These are phyloP conservation scores for Plenodomus tracheiphilus DNA, from an alignment of 2,329 filamentous ascomycete genomes.

Conservation along the genomic window DNA sequence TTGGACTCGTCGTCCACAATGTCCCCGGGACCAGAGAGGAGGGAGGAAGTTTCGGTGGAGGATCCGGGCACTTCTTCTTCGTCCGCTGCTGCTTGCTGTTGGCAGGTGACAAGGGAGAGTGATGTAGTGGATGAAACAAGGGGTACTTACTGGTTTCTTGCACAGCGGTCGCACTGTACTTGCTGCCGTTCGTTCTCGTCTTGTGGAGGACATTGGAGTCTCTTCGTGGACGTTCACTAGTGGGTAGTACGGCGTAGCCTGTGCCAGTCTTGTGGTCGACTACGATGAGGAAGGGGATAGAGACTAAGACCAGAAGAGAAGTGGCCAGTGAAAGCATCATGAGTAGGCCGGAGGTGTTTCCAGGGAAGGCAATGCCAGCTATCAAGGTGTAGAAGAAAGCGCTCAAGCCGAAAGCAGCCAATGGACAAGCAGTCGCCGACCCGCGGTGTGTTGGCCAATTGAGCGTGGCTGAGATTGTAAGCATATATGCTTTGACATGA, in stretches of 20 bases:
- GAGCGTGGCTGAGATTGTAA: constrained; percentile 65
- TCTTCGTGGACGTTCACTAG: constrained; percentile 51
- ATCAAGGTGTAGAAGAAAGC: constrained; percentile 93
- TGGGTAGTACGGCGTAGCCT: constrained; percentile 61
- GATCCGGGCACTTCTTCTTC: constrained; percentile 47
- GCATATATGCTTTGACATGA: not conserved
- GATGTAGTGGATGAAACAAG: constrained; percentile 15
- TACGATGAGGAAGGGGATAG: constrained; percentile 84
- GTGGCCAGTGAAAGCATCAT: constrained; percentile 80
- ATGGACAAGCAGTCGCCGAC: constrained; percentile 89
- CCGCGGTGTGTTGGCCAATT: constrained; percentile 92
- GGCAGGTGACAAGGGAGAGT: constrained; percentile 32
- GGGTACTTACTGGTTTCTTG: constrained; percentile 68
- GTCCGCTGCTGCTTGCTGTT: constrained; percentile 39
- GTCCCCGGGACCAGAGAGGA: constrained; percentile 70
- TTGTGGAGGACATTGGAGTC: constrained; percentile 52
- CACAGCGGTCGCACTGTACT: constrained; percentile 41
- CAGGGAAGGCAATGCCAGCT: constrained; percentile 76
- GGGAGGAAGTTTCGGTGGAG: constrained; percentile 76
- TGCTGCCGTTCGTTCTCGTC: constrained; percentile 53
- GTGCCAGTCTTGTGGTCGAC: constrained; percentile 64
- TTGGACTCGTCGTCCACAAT: constrained; percentile 37
- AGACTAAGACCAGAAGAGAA: constrained; percentile 70
- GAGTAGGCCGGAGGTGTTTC: constrained; percentile 80
- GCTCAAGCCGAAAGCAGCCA: constrained; percentile 91